Evolutionary conservation across 495 filamentous ascomycete genomes (phyloP).

Genomic region (Acidiella bohemica): DNA sequence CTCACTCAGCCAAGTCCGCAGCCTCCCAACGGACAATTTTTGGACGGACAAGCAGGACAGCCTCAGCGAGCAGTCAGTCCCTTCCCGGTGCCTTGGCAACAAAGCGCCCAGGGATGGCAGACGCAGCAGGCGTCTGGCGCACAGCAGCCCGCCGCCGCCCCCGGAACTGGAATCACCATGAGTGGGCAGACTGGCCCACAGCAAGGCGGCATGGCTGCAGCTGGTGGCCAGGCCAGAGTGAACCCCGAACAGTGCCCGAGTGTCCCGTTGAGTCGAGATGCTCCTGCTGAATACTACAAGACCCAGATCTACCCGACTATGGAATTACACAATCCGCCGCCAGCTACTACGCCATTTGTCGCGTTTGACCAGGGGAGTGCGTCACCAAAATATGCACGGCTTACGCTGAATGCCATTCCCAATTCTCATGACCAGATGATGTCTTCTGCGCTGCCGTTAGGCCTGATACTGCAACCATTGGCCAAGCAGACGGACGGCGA

Average conservation of each 20-base stretch:
- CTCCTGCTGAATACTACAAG: constrained; percentile 68
- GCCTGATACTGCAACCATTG: constrained; percentile 78
- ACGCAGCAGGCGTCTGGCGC: constrained; percentile 38
- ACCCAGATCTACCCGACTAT: constrained; percentile 86
- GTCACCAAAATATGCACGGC: constrained; percentile 81
- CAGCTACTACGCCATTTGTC: constrained; percentile 79
- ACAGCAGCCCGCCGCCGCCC: constrained; percentile 44
- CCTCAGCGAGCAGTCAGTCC: constrained; percentile 4
- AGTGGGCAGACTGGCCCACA: constrained; percentile 23
- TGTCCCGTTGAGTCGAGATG: constrained; percentile 72
- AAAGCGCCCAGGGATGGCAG: constrained; percentile 22
- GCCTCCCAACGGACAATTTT: constrained; percentile 46
- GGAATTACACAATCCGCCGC: constrained; percentile 78
- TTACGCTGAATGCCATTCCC: constrained; percentile 87
- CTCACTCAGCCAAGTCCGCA: constrained; percentile 54
- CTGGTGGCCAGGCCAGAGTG: constrained; percentile 52
- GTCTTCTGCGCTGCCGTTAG: constrained; percentile 69
- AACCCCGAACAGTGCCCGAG: constrained; percentile 92
- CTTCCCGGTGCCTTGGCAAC: constrained; percentile 14
- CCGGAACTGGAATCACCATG: constrained; percentile 25
- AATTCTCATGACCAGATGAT: constrained; percentile 65
- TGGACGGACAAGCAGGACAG: constrained; percentile 38
- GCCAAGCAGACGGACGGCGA: constrained; percentile 76
- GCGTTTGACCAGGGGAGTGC: constrained; percentile 93
- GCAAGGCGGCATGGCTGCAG: constrained; percentile 24